phyloP scores from a whole-genome alignment of 2,329 filamentous ascomycete genomes.

The Aspergillus eucalypticola region DNA sequence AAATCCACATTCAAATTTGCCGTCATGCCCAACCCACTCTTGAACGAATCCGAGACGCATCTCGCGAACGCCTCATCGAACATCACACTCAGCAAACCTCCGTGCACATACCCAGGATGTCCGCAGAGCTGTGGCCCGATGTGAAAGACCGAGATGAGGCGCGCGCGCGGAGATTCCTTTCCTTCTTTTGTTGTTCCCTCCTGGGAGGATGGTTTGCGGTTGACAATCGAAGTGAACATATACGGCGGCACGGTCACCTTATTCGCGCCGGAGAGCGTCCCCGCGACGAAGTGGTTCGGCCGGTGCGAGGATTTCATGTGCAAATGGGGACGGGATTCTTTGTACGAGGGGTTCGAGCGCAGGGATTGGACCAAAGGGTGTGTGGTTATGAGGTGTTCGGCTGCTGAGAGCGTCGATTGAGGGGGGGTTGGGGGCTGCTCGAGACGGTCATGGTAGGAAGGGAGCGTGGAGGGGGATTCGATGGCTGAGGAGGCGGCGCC shows the following conservation, averaged over 20 bases:
- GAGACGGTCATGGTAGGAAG: background rate
- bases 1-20: conserved; percentile 41
- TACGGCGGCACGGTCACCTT: conserved; percentile 77
- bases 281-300: conserved; percentile 74
- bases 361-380: conserved; percentile 71
- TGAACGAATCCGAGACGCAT: conserved; percentile 34
- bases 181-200: background rate
- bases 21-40: conserved; percentile 38
- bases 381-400: conserved; percentile 27
- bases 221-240: conserved; percentile 28
- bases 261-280: conserved; percentile 70
- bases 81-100: conserved; percentile 35
- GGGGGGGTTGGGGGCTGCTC: conserved; percentile 10
- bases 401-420: conserved; percentile 46
- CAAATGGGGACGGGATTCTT: conserved; percentile 77
- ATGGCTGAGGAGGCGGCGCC: background rate
- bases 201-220: background rate
- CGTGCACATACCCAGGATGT: conserved; percentile 39
- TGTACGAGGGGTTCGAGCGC: conserved; percentile 63
- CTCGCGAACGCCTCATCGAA: conserved; percentile 42
- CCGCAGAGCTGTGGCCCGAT: conserved; percentile 36
- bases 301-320: conserved; percentile 72
- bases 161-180: background rate
- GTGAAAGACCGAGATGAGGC: conserved; percentile 32
- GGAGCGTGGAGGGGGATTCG: conserved; percentile 5